Evolutionary conservation across 2,329 filamentous ascomycete genomes (phyloP).

Genomic region (Ilyonectria sp.): DNA sequence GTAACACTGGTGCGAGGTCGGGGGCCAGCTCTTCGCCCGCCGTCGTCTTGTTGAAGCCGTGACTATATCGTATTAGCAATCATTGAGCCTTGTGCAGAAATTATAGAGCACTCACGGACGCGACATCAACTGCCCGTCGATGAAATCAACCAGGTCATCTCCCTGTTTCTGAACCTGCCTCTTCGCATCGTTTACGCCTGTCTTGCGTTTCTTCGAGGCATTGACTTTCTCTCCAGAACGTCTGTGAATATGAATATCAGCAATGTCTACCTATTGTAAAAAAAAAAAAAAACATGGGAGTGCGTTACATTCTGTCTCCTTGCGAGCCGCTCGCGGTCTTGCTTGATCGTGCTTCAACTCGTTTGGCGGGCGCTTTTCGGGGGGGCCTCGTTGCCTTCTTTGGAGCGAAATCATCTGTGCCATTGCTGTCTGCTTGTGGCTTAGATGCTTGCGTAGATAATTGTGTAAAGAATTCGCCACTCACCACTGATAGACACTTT

Average conservation of each 20-base stretch:
- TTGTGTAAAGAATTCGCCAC: not conserved
- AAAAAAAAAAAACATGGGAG: constrained; percentile 3
- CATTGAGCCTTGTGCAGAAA: not conserved
- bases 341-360: constrained; percentile 9
- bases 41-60: constrained; percentile 1
- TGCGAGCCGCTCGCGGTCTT: constrained; percentile 5
- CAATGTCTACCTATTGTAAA: not conserved
- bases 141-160: constrained; percentile 38
- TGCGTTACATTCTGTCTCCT: not conserved
- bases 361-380: constrained; percentile 26
- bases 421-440: constrained; percentile 29
- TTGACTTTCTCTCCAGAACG: not conserved
- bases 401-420: constrained; percentile 22
- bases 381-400: constrained; percentile 35
- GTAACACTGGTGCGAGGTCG: constrained; percentile 33
- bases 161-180: constrained; percentile 43
- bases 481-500: constrained; percentile 43
- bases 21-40: constrained; percentile 24
- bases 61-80: constrained; percentile 17
- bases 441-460: constrained; percentile 12
- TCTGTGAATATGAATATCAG: constrained; percentile 9
- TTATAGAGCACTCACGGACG: constrained; percentile 29
- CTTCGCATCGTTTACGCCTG: constrained; percentile 38
- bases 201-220: constrained; percentile 29
- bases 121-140: constrained; percentile 37